A percentile compares a stretch with the other conserved stretches of the same genome.
Evolutionary conservation across 2,329 filamentous ascomycete species (phyloP).

Genomic region (Aureobasidium lini): DNA sequence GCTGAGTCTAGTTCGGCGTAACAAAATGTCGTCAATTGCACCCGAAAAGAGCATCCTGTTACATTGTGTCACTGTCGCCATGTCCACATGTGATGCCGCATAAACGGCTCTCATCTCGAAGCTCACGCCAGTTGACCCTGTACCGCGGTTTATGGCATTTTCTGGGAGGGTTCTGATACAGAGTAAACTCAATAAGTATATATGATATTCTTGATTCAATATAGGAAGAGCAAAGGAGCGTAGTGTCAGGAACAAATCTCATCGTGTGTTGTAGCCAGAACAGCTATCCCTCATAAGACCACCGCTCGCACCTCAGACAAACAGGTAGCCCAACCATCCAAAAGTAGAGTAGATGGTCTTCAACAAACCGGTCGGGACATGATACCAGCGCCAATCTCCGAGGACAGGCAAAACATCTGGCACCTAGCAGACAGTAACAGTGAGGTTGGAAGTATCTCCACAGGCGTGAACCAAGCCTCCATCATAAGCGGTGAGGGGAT

Average conservation of each 20-base stretch:
- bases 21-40: too few relatives aligned
- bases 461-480: conserved; percentile 13
- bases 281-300: not conserved
- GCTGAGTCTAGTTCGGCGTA: too few relatives aligned
- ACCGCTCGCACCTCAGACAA: not conserved
- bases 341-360: not conserved
- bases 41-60: too few relatives aligned
- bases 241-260: not conserved
- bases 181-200: too few relatives aligned
- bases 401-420: not conserved
- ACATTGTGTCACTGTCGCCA: too few relatives aligned
- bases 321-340: conserved; percentile 1
- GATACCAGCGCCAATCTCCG: conserved; percentile 1
- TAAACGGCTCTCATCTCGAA: too few relatives aligned
- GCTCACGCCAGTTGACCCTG: too few relatives aligned
- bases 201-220: not conserved
- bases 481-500: conserved; percentile 8
- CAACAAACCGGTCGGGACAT: not conserved
- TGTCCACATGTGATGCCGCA: too few relatives aligned
- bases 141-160: too few relatives aligned
- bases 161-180: too few relatives aligned
- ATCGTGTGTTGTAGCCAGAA: not conserved
- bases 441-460: not conserved
- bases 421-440: conserved; percentile 13
- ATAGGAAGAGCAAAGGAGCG: not conserved